Base-by-base conservation (phyloP, 768 basidiomycete genomes). In the Astraeus odoratus region DNA sequence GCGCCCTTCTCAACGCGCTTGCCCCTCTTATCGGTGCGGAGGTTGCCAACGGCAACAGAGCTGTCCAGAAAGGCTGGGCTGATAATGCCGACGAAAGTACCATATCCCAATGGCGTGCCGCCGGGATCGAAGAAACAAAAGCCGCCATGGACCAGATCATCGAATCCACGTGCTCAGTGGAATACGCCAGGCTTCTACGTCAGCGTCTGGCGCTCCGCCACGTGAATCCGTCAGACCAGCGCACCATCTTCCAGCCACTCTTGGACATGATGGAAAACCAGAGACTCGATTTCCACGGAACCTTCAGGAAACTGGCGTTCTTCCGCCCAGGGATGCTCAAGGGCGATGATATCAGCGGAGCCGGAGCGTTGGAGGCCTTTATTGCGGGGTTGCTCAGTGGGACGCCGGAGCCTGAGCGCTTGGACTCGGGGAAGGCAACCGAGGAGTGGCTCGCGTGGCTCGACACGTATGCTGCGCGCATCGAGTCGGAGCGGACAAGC, bases 11-110 rank as follows among this genome's bases (percentile, higher is more conserved):
- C n/a, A 70, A 76, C 42, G 74, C 92, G 0, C 78, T 96, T 15
- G 75, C 87, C 1, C 91, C 91, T 3, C 67, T 99, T 39, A 82
- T 98, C 37, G 93, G 93, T 2, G 86, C 83, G 6, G 95, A 99
- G 56, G 58, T 69, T 15, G 76, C 78, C 25, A 51, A 69, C 3
- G 76, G 77, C 12, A 71, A 72, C 25, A 70, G 69, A 47, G 72
- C 68, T 19, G 64, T 72, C 26, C 51, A 58, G 5, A 54, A 64
- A 16, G 85, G 80, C 1, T 96, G 90, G 89, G 81, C 81, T 0
- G 67, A 75, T 8, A 67, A 67, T 13, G 73, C 56, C 0, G 63
- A 73, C 3, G 53, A 71, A 9, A 80, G 81, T 16, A 73, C 77
- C 48, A 53, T 87, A 30, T 66, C 74, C 7, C 72, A 71, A 19